Conservation (phyloP, 2,329 filamentous ascomycete species). For the Trichoderma koningiopsis region DNA sequence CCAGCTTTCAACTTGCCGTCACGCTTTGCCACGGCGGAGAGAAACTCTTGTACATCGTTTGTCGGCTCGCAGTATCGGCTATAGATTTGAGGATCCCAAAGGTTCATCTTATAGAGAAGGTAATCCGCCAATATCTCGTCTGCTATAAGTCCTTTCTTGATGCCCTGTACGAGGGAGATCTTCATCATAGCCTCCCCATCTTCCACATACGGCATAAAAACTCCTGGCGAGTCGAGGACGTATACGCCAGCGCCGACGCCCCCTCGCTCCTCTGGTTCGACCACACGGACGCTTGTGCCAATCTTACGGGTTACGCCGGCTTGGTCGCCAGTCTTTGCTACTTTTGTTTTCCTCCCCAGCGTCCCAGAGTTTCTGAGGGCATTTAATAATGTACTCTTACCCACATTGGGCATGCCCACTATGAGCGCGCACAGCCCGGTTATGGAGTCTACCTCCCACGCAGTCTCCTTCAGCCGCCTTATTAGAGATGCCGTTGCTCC, state of each 20-base stretch:
- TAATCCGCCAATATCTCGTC: conserved; percentile 84
- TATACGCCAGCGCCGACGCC: conserved; percentile 67
- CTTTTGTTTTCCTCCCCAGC: conserved; percentile 58
- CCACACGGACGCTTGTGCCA: conserved; percentile 77
- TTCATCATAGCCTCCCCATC: conserved; percentile 91
- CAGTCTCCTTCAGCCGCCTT: conserved; percentile 38
- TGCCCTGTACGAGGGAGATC: conserved; percentile 84
- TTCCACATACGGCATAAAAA: conserved; percentile 90
- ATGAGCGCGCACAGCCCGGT: conserved; percentile 83
- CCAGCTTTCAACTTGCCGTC: conserved; percentile 77
- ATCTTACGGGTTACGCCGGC: conserved; percentile 90
- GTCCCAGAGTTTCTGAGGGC: conserved; percentile 70
- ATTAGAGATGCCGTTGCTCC: conserved; percentile 45
- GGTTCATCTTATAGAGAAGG: conserved; percentile 81
- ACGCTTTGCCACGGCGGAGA: conserved; percentile 69
- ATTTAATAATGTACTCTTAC: conserved; percentile 94
- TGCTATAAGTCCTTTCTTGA: conserved; percentile 84
- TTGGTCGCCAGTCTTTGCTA: conserved; percentile 78
- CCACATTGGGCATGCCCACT: conserved; percentile 97
- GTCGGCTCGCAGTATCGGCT: conserved; percentile 67
- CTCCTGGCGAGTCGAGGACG: conserved; percentile 87
- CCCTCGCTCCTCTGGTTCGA: conserved; percentile 46
- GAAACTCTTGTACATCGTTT: conserved; percentile 76
- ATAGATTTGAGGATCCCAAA: conserved; percentile 64
- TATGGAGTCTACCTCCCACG: conserved; percentile 54